Evolutionary conservation across 2,329 filamentous ascomycete species (phyloP), one percentile per base, ranked within the genome.

Genomic region (Emericellopsis atlantica): DNA sequence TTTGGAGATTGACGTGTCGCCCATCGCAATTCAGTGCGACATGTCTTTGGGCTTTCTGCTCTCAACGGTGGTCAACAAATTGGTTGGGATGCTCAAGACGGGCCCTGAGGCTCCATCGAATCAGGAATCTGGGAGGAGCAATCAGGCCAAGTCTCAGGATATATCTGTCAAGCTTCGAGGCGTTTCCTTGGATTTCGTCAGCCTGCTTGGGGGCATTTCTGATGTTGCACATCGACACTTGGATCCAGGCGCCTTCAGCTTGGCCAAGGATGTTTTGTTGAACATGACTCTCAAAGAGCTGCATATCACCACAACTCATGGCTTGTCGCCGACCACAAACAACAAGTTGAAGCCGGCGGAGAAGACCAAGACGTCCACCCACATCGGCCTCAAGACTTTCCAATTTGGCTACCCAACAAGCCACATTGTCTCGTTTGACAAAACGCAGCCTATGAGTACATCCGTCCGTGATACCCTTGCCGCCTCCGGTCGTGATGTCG

Each of bases 391-490:
- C 2, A 65, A 74, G 46, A 75, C 73, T 45, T 74, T 83, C 49
- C 65, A 64, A 0, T 76, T 83, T 48, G 77, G 78, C 1, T 81
- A 82, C 51, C 66, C 69, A 2, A 65, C 74, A 45, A 75, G 74
- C 32, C 71, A 78, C 42, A 79, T 83, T 31, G 46, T 83, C 31
- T 79, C 73, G 2, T 82, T 83, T 45, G 72, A 80, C 47, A 66
- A 68, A 32, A 66, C 64, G 15, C 60, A 69, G 31, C 71, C 74
- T 37, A 71, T 79, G 68, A 70, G 68, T 32, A 66, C 72, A 23
- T 82, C 77, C 2, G 66, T 77, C 2, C 66, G 69, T 39, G 77
- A 79, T 49, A 68, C 72, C 0, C 74, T 77, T 45, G 67, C 75
- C 1, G 65, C 72, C 1, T 61, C 66, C 6, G 76, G 76, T 1